Conservation (phyloP, 441 rosid species). For the Populus tomentosa region DNA sequence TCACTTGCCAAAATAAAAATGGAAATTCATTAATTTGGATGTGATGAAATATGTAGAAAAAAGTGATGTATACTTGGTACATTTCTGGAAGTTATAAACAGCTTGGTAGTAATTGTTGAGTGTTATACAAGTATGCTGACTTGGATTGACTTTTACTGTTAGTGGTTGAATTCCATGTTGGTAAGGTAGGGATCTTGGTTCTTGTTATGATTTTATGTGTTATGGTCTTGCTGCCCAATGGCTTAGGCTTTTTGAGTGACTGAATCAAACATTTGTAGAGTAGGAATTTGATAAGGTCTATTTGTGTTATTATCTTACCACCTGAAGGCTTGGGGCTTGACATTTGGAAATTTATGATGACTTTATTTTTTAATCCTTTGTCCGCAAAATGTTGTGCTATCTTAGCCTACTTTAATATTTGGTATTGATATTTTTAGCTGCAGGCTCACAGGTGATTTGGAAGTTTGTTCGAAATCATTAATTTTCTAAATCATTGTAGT, state of each 20-base stretch:
- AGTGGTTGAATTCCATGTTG: neutral
- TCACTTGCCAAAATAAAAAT: neutral
- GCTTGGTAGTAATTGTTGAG: neutral
- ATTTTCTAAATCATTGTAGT: too few relatives aligned
- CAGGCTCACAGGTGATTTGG: neutral
- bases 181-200: neutral
- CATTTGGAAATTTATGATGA: neutral
- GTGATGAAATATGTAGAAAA: neutral
- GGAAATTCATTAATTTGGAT: neutral
- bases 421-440: neutral
- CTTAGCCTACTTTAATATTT: neutral
- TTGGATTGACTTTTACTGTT: neutral
- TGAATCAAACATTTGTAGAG: neutral
- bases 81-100: neutral
- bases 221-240: neutral
- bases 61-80: neutral
- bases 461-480: too few relatives aligned
- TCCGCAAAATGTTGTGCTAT: too few relatives aligned
- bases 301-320: neutral
- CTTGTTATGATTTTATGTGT: neutral
- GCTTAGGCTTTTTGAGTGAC: neutral
- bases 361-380: too few relatives aligned
- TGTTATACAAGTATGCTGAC: neutral
- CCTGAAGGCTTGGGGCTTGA: neutral
- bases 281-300: neutral